phyloP scores from a whole-genome alignment of 768 basidiomycete genomes.

The Russula emetica region DNA sequence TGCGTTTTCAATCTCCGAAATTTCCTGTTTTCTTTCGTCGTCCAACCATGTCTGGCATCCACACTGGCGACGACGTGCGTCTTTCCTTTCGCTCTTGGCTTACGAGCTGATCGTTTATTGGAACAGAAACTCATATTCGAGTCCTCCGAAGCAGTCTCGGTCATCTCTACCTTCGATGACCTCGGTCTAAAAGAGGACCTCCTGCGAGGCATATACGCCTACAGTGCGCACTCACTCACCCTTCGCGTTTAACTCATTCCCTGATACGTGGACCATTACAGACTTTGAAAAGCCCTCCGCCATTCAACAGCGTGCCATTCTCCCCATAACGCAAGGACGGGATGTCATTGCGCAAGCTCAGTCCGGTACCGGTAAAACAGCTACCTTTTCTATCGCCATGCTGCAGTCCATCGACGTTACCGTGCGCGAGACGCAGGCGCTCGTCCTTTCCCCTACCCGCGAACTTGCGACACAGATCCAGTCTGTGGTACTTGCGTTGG shows the following conservation, averaged over 20 bases:
- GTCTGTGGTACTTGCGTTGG: constrained; percentile 91
- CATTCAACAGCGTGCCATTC: constrained; percentile 96
- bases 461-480: constrained; percentile 99
- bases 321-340: constrained; percentile 91
- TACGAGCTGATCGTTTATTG: not conserved
- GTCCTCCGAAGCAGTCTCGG: constrained; percentile 87
- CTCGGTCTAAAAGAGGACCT: constrained; percentile 92
- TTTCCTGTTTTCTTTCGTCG: not conserved
- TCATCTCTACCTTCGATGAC: constrained; percentile 87
- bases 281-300: constrained; percentile 98
- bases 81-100: constrained; percentile 17
- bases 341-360: constrained; percentile 99
- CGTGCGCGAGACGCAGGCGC: constrained; percentile 91
- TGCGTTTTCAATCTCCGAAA: constrained; percentile 22
- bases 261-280: constrained; percentile 27
- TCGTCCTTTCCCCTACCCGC: constrained; percentile 96
- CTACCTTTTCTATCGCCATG: constrained; percentile 96
- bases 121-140: constrained; percentile 87
- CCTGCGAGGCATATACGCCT: constrained; percentile 94
- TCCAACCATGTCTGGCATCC: constrained; percentile 68
- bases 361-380: constrained; percentile 99
- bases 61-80: constrained; percentile 78
- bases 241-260: constrained; percentile 3
- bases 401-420: constrained; percentile 96
- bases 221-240: constrained; percentile 56